These are phyloP conservation scores for Erucastrum elatum DNA, from an alignment of 345 rosid genomes.

Conservation along the genomic window DNA sequence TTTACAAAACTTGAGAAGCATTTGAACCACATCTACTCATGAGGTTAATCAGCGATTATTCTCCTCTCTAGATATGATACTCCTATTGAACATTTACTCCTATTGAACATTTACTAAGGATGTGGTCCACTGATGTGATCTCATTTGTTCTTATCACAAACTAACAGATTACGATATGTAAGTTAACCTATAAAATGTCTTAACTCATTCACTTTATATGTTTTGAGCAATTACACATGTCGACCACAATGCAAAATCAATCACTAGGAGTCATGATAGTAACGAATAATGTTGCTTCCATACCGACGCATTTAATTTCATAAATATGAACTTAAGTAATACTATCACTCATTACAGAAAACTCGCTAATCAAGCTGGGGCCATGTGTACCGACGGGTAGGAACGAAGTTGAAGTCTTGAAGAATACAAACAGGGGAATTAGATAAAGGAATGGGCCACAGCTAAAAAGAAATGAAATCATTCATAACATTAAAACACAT, in stretches of 20 bases:
- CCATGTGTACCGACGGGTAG: background rate
- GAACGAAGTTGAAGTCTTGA: background rate
- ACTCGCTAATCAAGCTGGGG: background rate
- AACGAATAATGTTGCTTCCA: background rate
- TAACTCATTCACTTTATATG: background rate
- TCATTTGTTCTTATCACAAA: background rate
- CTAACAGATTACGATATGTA: background rate
- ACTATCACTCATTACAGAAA: background rate
- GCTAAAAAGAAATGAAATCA: background rate
- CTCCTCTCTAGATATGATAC: background rate
- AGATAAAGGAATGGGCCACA: background rate
- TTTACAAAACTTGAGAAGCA: background rate
- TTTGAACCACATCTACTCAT: background rate
- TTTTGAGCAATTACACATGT: background rate
- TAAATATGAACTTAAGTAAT: background rate
- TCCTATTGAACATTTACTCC: no score
- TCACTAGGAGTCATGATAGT: background rate
- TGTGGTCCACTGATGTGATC: background rate
- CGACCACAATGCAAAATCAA: slow-evolving; percentile 2
- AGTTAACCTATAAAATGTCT: background rate
- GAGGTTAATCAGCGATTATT: background rate
- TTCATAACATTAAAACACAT: slow-evolving; percentile 19
- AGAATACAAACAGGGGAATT: background rate
- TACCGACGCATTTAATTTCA: slow-evolving; percentile 7
- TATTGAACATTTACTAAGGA: background rate